Evolutionary conservation across 2,329 filamentous ascomycete species (phyloP), one percentile per base, ranked within the genome.

Genomic region (Ophiostoma novo-ulmi): DNA sequence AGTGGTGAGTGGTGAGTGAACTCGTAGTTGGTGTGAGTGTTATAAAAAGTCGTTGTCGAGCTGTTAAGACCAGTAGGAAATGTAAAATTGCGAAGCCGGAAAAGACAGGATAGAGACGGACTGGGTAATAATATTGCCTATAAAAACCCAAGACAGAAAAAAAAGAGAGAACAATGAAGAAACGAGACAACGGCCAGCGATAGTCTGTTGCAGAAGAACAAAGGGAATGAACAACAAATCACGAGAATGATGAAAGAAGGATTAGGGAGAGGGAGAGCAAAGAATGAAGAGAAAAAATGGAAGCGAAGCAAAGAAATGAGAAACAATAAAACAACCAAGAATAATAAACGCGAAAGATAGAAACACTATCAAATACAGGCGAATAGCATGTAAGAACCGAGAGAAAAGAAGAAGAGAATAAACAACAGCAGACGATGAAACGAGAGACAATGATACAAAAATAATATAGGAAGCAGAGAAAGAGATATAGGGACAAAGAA

Each of bases 1-100:
- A 5, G 74, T 72, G 70, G 61, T 64, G 64, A 61, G 58, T 35
- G 52, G 22, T 17, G 26, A 63, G 26, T 20, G 26, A 58, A 22
- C n/a, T 58, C 3, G 52, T 26, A 14, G 48, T 22, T 55, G 10
- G 17, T 48, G 5, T 10, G 13, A 26, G 22, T 22, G 52, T 11
- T 26, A 20, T 52, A 70, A 41, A 41, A 38, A 63, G 38, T 39
- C 17, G 44, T 48, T 6, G 65, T 17, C 31, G 36, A 61, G 6
- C 55, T 38, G 31, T 52, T 65, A 65, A 65, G n/a, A 39, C 52
- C 8, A 65, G 10, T n/a, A 48, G 17, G 14, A 48, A 20, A 31
- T 61, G 36, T 22, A 7, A 22, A 22, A 38, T 22, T 17, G 39
- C 55, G 67, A 38, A 44, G n/a, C 52, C 65, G 38, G 48, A 44